Base-by-base conservation (phyloP, 768 basidiomycete species). In the Rhizopogon sp. region DNA sequence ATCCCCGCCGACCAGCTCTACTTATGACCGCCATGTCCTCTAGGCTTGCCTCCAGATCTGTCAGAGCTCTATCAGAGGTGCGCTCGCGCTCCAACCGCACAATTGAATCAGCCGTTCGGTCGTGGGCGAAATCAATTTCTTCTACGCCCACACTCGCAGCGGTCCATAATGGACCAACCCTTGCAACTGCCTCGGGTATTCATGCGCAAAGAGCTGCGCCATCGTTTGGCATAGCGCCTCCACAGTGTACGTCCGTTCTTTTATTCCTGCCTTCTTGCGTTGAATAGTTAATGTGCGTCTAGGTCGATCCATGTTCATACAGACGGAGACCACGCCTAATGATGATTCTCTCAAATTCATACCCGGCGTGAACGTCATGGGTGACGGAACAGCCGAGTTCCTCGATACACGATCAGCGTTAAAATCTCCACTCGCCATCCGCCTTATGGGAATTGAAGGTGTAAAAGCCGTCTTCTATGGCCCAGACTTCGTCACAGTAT, bases 311-410 rank as follows among this genome's bases (percentile, higher is more conserved):
- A 96, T 98, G 95, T 98, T 98, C 76, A 97, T 98, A 55, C 97
- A 99, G 73, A 98, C 96, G 5, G 95, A 98, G 73, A 84, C 86
- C 9, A 99, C 97, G 0, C 97, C 97, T 0, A 99, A 99, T 69
- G 91, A 93, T 33, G 93, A 98, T 67, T 96, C 95, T 1, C 81
- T 99, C 50, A 98, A 99, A 71, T 99, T 99, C 73, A 93, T 99
- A 56, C 97, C 96, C 1, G 97, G 97, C 0, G 79, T 86, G 22
- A 70, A 84, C 29, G 94, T 99, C 29, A 93, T 97, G 85, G 82
- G 82, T 40, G 82, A 84, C 25, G 93, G 93, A 43, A 90, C 89
- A 0, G 93, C 94, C 6, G 97, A 99, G 71, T 98, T 99, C 70
- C 83, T 97, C 47, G 93, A 96, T 68, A 87, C 88, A 3, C 85